Conservation (phyloP, 2,329 filamentous ascomycete species). For the Teratosphaeria nubilosa region DNA sequence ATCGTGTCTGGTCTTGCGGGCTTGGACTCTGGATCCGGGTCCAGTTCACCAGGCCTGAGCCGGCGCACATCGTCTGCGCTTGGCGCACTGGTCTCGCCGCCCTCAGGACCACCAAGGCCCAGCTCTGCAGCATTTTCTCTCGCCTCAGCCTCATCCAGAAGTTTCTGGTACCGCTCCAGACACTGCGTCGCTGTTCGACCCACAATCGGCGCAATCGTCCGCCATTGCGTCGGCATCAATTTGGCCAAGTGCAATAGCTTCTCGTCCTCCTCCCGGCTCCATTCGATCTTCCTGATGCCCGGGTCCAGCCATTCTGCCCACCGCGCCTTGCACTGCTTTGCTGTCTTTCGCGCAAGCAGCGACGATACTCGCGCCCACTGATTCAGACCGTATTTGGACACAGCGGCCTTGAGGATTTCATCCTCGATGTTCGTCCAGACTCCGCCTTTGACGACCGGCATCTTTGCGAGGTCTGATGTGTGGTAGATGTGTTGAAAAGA, state of each 20-base stretch:
- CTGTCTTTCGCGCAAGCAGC: conserved; percentile 89
- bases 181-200: conserved; percentile 95
- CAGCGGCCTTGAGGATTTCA: conserved; percentile 92
- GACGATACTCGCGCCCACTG: conserved; percentile 99
- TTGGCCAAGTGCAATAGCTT: conserved; percentile 93
- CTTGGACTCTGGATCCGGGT: conserved; percentile 95
- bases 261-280: conserved; percentile 97
- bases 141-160: conserved; percentile 90
- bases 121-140: conserved; percentile 71
- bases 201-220: conserved; percentile 93
- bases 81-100: conserved; percentile 76
- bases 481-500: neutral
- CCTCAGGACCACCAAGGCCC: conserved; percentile 73
- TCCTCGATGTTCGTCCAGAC: conserved; percentile 69
- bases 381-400: conserved; percentile 89
- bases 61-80: conserved; percentile 85
- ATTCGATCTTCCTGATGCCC: conserved; percentile 96
- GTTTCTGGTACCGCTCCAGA: conserved; percentile 89
- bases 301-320: conserved; percentile 99
- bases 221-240: conserved; percentile 98
- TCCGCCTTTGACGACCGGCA: conserved; percentile 58
- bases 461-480: conserved; percentile 26
- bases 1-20: conserved; percentile 93
- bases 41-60: conserved; percentile 75
- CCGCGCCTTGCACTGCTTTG: conserved; percentile 97